Base-by-base conservation (phyloP, 148 eudicot species). In the Chenopodium album region DNA sequence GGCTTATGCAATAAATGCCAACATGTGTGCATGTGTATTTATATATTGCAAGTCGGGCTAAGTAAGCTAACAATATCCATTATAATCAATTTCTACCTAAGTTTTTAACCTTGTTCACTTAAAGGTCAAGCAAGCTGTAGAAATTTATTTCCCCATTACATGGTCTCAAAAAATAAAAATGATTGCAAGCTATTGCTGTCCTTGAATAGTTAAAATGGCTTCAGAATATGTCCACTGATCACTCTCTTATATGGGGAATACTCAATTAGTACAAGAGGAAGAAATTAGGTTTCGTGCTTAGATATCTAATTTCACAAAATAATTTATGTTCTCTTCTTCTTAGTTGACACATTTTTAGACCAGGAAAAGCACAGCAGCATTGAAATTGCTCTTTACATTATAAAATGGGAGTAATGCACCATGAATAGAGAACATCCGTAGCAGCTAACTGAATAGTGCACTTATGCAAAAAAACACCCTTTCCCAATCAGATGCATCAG, bases 171-270 rank as follows among this genome's bases (percentile, higher is more conserved):
- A 2, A 2, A 4, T 9, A 31, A 4, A 32, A 67, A 1, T 4
- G 73, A 31, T 34, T 34, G 7, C 73, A 69, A 69, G n/a, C 46
- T 69, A 69, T 31, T 69, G 71, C 13, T 69, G 73, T 34, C 4
- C 17, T 7, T 72, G 1, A 20, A 71, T 2, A 44, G 2, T 2
- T 19, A 72, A 72, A 9, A 22, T 20, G 75, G 28, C 19, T 46
- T 72, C 31, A 72, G 75, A 44, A 44, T 14, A 72, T 44, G 75
- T 46, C 75, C 56, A 69, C 26, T 72, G 22, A 22, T 72, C 29
- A 72, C 52, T 72, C 52, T 72, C n/a, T 14, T 72, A 72, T 22
- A 37, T n/a, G 16, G 62, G 11, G 48, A 23, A 14, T 41, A 19
- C 37, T 29, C 46, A 17, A 9, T 48, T 50, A 41, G 22, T 71